Evolutionary conservation across 371 early-diverging fungal species (phyloP), one percentile per base, ranked within the genome.

Genomic region (Mucor plumbeus): DNA sequence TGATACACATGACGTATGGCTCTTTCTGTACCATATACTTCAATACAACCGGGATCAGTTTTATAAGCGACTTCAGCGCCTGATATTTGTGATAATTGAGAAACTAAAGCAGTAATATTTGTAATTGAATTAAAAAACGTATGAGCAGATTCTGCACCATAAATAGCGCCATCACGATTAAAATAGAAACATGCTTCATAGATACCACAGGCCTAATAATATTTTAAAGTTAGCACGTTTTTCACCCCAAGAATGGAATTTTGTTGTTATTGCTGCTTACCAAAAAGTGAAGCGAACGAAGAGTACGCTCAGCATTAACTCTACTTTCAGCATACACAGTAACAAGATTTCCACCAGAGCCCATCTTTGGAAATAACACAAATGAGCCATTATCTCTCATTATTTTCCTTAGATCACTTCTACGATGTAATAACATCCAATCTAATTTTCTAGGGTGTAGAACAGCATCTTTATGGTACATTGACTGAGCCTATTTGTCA

Each of bases 271-370:
- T 36, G 55, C 31, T 31, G 55, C 36, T 65, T 65, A 65, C 65
- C 50, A 65, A 63, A 15, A 60, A 56, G 82, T 89, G 90, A 33
- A 94, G 70, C 1, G 90, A 87, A 21, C 92, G 83, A 36, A 91
- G 78, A 9, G 93, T 89, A 15, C 94, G 80, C 63, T 90, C 91
- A n/a, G 92, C 87, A 75, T 90, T 90, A 6, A 92, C 89, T 34
- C 79, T 70, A 57, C 88, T 86, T 66, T 90, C 91, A 26, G 92
- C 94, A 72, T 83, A 85, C 33, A 88, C 85, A 31, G 81, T 81
- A 50, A 91, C 79, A 13, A 80, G 73, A 50, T 81, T 83, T 14
- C 69, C 66, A 1, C 82, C 76, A 50, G 86, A 84, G 2, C 91
- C 92, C 50, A 92, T 65, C 36, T 59, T 65, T 50, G 65, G 65